Percentiles rank a stretch among this genome's conserved stretches.
These are phyloP conservation scores for Rubia yunnanensis DNA, from an alignment of 257 asterid genomes.

Conservation along the genomic window DNA sequence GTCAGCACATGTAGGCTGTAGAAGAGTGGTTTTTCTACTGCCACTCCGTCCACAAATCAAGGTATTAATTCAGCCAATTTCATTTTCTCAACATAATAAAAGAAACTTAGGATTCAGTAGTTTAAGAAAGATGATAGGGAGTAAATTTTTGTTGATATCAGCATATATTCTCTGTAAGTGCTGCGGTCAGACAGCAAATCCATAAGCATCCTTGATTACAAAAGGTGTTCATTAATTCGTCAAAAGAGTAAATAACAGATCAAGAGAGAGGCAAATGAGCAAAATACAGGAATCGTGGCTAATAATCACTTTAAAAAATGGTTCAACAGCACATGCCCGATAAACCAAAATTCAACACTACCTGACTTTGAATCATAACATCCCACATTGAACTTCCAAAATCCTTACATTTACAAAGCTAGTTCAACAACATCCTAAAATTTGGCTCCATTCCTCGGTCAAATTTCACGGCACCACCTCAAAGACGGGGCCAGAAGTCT, in stretches of 20 bases:
- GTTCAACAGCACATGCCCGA: neutral
- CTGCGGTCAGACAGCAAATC: conserved; percentile 93
- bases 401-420: neutral
- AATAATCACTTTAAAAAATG: neutral
- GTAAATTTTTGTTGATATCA: conserved; percentile 70
- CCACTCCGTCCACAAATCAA: too few species aligned
- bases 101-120: neutral
- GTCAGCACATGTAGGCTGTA: too few species aligned
- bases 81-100: neutral
- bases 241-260: conserved; percentile 4
- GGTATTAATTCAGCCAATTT: neutral
- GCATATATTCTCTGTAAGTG: conserved; percentile 87
- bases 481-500: too few species aligned
- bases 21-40: too few species aligned
- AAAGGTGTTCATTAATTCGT: conserved; percentile 12
- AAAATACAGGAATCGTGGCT: neutral
- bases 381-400: conserved; percentile 12
- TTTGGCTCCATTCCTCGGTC: too few species aligned
- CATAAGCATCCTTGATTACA: conserved; percentile 80
- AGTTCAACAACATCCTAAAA: too few species aligned
- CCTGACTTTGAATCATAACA: conserved; percentile 22
- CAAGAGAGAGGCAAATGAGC: neutral
- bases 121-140: neutral
- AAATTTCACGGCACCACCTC: too few species aligned
- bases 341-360: neutral